Percentiles rank a stretch among this genome's conserved stretches.
phyloP scores from a whole-genome alignment of 352 stramenopile genomes.

The Pythium aristosporum region DNA sequence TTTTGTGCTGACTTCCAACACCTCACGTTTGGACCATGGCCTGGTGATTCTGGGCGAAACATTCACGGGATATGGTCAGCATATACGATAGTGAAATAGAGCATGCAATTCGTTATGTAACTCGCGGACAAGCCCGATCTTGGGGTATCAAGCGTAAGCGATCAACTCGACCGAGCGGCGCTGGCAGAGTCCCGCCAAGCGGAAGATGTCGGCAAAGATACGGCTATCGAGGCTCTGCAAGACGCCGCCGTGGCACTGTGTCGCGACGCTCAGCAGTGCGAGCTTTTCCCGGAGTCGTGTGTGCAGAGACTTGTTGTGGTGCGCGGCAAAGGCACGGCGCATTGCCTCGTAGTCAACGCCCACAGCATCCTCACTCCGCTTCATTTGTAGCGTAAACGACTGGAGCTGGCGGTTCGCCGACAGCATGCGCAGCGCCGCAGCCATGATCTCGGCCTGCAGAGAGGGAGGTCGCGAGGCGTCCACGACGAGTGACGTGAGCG shows the following conservation, averaged over 20 bases:
- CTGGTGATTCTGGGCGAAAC: too few species aligned
- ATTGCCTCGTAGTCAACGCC: background rate
- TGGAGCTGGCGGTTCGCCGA: background rate
- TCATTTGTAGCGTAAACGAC: background rate
- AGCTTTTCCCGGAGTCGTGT: background rate
- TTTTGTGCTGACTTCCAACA: too few species aligned
- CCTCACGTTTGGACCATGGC: too few species aligned
- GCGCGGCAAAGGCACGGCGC: background rate
- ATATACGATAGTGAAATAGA: too few species aligned
- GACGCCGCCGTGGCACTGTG: background rate
- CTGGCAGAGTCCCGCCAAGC: background rate
- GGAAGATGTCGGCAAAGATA: background rate
- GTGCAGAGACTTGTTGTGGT: background rate
- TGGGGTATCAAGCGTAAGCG: too few species aligned
- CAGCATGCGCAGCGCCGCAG: background rate
- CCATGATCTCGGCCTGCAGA: background rate
- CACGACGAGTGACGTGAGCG: background rate
- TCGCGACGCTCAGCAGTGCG: background rate
- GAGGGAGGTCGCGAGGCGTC: background rate
- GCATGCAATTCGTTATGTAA: too few species aligned
- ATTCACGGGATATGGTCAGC: too few species aligned
- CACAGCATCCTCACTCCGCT: background rate
- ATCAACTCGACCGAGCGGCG: background rate
- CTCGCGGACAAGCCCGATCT: too few species aligned
- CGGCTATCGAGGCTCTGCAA: background rate